A percentile compares a stretch with the other conserved stretches of the same genome.
phyloP scores from a whole-genome alignment of 176 grass and related monocot genomes.

The Poa pratensis region DNA sequence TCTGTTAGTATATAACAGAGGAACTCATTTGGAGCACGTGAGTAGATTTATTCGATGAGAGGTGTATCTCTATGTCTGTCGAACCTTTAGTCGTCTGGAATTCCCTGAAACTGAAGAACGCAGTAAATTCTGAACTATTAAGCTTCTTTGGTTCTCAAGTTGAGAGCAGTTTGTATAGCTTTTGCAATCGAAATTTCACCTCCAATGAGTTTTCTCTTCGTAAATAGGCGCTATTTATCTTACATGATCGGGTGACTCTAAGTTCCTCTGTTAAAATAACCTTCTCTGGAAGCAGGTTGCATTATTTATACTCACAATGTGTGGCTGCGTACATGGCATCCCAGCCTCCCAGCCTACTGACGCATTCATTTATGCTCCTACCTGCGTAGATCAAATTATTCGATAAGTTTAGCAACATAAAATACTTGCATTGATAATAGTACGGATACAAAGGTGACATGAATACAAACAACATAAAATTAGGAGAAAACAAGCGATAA shows the following conservation, averaged over 20 bases:
- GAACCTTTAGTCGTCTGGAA: background rate
- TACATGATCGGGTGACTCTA: too few species aligned
- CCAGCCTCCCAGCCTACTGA: background rate
- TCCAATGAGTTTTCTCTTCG: background rate
- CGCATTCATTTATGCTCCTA: background rate
- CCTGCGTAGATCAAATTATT: background rate
- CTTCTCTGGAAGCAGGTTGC: background rate
- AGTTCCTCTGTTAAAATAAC: background rate
- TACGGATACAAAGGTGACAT: too few species aligned
- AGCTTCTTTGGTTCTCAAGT: background rate
- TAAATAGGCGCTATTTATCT: background rate
- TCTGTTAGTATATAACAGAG: background rate
- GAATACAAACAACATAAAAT: too few species aligned
- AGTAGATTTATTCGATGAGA: background rate
- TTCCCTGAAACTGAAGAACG: background rate
- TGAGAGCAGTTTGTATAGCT: background rate
- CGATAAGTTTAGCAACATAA: background rate
- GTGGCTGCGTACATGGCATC: too few species aligned
- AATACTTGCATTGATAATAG: too few species aligned
- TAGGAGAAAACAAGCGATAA: too few species aligned
- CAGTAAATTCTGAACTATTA: background rate
- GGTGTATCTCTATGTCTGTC: background rate
- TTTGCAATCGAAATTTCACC: slow-evolving; percentile 6
- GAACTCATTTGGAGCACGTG: background rate
- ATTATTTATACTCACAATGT: background rate